Evolutionary conservation across 2,329 filamentous ascomycete genomes (phyloP).

Genomic region (Ceratocystis cacaofunesta): DNA sequence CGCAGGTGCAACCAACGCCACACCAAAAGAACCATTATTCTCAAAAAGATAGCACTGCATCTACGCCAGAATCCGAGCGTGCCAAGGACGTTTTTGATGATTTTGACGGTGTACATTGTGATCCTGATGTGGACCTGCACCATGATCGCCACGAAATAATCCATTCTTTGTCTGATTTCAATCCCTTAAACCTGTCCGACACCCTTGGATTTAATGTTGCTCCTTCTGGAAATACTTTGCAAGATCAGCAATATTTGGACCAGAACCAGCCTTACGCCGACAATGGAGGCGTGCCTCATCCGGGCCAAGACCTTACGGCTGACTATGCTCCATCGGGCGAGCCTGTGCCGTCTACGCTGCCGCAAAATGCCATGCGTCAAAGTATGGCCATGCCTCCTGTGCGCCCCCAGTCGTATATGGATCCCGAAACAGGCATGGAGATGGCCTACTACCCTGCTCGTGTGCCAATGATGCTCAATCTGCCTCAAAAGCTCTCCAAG

Average conservation of each 20-base stretch:
- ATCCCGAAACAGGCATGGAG: constrained; percentile 52
- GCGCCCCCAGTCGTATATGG: constrained; percentile 43
- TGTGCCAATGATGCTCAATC: constrained; percentile 82
- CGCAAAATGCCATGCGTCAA: constrained; percentile 4
- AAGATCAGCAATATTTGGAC: background rate
- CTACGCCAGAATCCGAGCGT: constrained; percentile 45
- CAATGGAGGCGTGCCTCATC: background rate
- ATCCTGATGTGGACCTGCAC: constrained; percentile 31
- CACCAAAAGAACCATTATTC: background rate
- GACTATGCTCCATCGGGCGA: background rate
- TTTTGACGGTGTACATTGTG: constrained; percentile 68
- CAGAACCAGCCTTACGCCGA: background rate
- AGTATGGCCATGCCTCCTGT: constrained; percentile 18
- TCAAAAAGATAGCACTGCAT: background rate
- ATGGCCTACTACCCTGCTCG: constrained; percentile 96
- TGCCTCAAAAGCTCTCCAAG: constrained; percentile 76
- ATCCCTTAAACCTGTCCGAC: constrained; percentile 8
- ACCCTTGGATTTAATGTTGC: constrained; percentile 6
- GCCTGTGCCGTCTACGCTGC: background rate
- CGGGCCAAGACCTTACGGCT: background rate
- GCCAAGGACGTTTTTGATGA: constrained; percentile 55
- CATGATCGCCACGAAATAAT: background rate
- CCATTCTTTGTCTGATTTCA: constrained; percentile 1
- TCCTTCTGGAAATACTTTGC: background rate
- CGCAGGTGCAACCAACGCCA: background rate